Evolutionary conservation across 164 flowering plant species (phyloP), one percentile per base, ranked within the genome.

Genomic region (Nelumbo lutea): DNA sequence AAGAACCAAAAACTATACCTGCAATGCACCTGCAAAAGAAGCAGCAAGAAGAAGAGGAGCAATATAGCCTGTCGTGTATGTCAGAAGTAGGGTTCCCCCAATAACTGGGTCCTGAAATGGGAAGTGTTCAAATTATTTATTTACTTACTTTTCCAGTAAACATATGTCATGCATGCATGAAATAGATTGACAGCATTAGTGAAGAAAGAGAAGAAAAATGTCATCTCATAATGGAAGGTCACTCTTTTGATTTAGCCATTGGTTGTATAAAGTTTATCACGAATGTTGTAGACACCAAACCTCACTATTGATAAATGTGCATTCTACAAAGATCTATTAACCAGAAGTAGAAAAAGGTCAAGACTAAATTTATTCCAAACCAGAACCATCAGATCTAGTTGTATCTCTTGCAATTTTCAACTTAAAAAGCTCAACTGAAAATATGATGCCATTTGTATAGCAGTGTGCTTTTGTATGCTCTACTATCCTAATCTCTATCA

Each of bases 31-130:
- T 27, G 97, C 98, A 82, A 95, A 95, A 50, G 98, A 95, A 73
- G 97, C 98, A 69, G 98, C 97, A 72, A 95, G 88, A 73, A 92
- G 96, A 56, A 95, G 84, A 66, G 98, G 98, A 69, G 96, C 86
- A 68, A 95, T 88, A 79, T 91, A 95, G 63, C 98, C 98, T 38
- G 98, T 95, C 65, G 98, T 89, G 86, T 92, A 92, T n/a, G 96
- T 85, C 80, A 95, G 78, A 61, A 95, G 91, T 68, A 95, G 79
- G 86, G 96, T 89, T 61, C 98, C 96, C 27, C 98, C 98, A 2
- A 95, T 67, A 27, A 92, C 11, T 53, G 98, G 98, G 81, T 95
- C 97, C 97, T 90, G 88, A 74, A 41, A 75, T 44, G 11, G 27
- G 47, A 58, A 46, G 65, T 43, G 7, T 1, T 41, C 57, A 58